These are phyloP conservation scores for Fusarium sp. DNA, from an alignment of 2,329 filamentous ascomycete genomes.

Conservation along the genomic window DNA sequence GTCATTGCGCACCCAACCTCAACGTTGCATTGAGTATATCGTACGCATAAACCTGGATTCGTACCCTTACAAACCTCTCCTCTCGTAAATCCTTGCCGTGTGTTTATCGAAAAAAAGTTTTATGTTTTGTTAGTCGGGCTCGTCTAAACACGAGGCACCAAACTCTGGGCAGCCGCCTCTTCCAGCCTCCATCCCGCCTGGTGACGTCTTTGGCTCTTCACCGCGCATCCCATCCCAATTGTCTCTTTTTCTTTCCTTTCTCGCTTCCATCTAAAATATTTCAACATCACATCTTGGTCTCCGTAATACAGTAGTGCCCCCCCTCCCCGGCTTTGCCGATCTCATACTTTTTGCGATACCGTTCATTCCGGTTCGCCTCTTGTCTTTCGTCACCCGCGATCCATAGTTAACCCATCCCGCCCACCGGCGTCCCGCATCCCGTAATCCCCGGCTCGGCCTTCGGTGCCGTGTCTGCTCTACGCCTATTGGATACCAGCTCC, in stretches of 20 bases:
- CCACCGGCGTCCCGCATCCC: conserved; percentile 29
- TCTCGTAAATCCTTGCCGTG: not conserved
- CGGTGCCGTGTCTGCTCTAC: not conserved
- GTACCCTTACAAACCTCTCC: not conserved
- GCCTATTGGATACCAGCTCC: conserved; percentile 2
- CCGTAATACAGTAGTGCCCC: not conserved
- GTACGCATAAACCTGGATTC: conserved; percentile 11
- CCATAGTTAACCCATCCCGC: conserved; percentile 9
- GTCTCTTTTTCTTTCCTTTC: not conserved
- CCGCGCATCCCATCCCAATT: conserved; percentile 22
- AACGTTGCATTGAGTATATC: conserved; percentile 5
- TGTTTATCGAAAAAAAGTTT: not conserved
- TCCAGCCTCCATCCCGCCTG: not conserved
- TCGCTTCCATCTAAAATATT: not conserved
- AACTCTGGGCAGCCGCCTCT: conserved; percentile 24
- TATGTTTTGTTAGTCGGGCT: not conserved
- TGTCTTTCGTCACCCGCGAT: conserved; percentile 37
- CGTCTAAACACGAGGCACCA: conserved; percentile 3
- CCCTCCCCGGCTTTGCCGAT: not conserved
- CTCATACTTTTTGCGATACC: not conserved
- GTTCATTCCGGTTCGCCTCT: conserved; percentile 16
- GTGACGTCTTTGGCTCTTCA: conserved; percentile 32
- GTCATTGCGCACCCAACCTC: not conserved
- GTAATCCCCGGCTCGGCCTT: conserved; percentile 29
- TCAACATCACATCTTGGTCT: not conserved